phyloP scores from a whole-genome alignment of 1,284 basidiomycete genomes.

The Ustilago cynodontis region DNA sequence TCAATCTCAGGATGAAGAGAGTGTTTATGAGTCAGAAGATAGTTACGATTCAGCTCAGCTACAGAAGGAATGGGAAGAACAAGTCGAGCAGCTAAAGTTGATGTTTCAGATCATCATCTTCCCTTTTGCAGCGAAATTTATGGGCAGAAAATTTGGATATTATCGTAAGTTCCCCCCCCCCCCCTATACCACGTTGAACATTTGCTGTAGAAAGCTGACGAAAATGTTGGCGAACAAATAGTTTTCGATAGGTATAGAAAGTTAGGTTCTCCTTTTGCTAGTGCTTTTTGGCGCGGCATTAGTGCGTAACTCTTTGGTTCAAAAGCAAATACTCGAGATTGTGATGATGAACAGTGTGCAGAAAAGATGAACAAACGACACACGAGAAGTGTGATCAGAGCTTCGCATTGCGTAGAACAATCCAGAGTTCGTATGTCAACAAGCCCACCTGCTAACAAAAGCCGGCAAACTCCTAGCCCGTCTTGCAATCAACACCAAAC shows the following conservation, averaged over 20 bases:
- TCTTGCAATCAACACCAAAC: conserved; percentile 52
- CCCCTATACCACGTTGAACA: neutral
- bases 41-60: conserved; percentile 18
- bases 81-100: conserved; percentile 45
- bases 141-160: conserved; percentile 49
- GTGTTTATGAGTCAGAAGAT: neutral
- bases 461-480: conserved; percentile 20
- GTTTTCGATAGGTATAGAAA: conserved; percentile 37
- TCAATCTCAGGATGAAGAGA: neutral
- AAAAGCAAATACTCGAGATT: too few species aligned
- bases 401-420: neutral
- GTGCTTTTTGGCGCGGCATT: conserved; percentile 22
- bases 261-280: conserved; percentile 17
- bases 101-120: conserved; percentile 53
- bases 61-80: conserved; percentile 55
- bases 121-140: conserved; percentile 54
- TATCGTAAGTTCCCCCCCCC: conserved; percentile 34
- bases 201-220: neutral
- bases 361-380: too few species aligned
- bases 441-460: conserved; percentile 6
- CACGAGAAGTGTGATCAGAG: neutral
- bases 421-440: too few species aligned
- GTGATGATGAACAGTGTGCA: too few species aligned
- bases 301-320: neutral
- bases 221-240: conserved; percentile 10